Evolutionary conservation across 164 flowering plant species (phyloP), one percentile per base, ranked within the genome.

Genomic region (Magnolia sinica): DNA sequence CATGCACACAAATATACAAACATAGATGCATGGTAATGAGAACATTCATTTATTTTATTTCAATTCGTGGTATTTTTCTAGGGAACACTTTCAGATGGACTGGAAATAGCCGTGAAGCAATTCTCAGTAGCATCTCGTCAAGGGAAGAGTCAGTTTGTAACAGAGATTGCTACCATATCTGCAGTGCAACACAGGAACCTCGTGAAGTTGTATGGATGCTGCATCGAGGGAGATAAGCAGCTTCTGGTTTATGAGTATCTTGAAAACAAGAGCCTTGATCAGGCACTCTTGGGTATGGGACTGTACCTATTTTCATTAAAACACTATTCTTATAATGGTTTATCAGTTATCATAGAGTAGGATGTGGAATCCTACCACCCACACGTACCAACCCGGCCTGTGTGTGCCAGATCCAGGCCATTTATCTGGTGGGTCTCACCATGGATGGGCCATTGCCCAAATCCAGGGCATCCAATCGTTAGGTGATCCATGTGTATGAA

Each of bases 181-280:
- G 89, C 95, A 11, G 97, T 92, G 55, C 94, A 90, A 77, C 97
- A 92, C 37, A 88, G 90, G 8, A 91, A 92, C 83, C 91, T 92
- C 64, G 95, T 92, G 78, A 90, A 87, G 79, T 79, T 92, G 79
- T 89, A 85, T 80, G 97, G 97, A 72, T 92, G 94, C 82, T 92
- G 97, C 83, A 87, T 92, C 51, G 91, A 92, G 64, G 91, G 90
- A 22, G 79, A 81, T 6, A 87, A 87, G 19, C 82, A 90, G 68
- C 85, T 91, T 49, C 89, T 92, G 73, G 97, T 92, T 67, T 92
- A 92, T 74, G 97, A 92, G 85, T 91, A 89, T 83, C 87, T 87
- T 11, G 88, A 87, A 73, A 88, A 92, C 82, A 89, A 82, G 67
- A 92, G 97, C 83, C 92, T 92, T 66, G 97, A 91, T 84, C 89